These are phyloP conservation scores for Carpinus fangiana DNA, from an alignment of 306 rosid species.

Conservation along the genomic window DNA sequence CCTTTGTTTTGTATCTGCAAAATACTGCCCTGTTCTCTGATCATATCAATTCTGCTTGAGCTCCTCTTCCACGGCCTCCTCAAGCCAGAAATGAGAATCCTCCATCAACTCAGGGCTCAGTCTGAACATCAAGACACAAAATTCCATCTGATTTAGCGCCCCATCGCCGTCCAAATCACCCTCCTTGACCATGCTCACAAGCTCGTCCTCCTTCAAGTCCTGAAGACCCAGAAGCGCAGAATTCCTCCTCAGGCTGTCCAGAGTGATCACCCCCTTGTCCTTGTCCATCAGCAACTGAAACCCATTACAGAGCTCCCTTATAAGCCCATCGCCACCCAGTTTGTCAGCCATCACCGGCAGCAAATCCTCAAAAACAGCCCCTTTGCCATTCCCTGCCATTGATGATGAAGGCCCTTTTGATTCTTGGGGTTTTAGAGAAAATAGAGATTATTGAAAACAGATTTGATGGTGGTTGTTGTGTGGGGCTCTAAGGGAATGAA, in stretches of 20 bases:
- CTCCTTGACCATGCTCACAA: conserved; percentile 68
- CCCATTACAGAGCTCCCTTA: conserved; percentile 83
- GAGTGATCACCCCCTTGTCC: conserved; percentile 66
- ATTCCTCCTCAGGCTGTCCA: conserved; percentile 66
- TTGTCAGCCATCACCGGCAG: conserved; percentile 74
- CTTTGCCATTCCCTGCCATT: conserved; percentile 48
- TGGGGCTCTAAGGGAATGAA: not conserved
- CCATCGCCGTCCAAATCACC: conserved; percentile 92
- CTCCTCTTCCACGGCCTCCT: conserved; percentile 50
- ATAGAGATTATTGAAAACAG: not conserved
- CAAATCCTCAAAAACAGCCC: conserved; percentile 59
- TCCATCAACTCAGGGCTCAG: conserved; percentile 82
- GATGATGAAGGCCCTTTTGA: not conserved
- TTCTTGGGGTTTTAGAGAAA: not conserved
- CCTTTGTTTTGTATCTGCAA: not conserved
- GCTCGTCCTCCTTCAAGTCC: conserved; percentile 74
- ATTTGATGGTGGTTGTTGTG: not conserved
- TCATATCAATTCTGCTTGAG: not conserved
- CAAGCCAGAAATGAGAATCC: conserved; percentile 66
- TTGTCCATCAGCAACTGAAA: conserved; percentile 79
- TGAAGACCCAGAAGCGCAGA: conserved; percentile 64
- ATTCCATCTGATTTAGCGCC: conserved; percentile 72
- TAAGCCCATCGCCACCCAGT: conserved; percentile 84
- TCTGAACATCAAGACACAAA: conserved; percentile 96
- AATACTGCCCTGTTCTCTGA: not conserved